Evolutionary conservation across 2,329 filamentous ascomycete species (phyloP).

Genomic region (Fusarium goolgardi): DNA sequence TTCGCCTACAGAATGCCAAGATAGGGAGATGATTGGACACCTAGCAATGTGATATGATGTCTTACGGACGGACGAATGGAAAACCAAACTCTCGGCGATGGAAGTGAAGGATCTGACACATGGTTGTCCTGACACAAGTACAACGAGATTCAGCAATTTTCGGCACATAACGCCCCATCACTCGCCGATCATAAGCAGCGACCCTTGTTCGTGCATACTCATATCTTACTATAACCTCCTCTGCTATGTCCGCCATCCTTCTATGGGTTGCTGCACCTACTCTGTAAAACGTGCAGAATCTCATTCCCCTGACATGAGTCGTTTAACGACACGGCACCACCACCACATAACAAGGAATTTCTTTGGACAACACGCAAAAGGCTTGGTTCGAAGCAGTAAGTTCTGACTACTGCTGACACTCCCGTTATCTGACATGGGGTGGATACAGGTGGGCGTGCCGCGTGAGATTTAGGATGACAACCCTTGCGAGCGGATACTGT

Average conservation of each 20-base stretch:
- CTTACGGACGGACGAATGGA: neutral
- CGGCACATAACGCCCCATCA: neutral
- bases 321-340: neutral
- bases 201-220: neutral
- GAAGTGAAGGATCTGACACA: neutral
- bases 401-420: neutral
- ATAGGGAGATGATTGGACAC: neutral
- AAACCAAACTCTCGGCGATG: neutral
- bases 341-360: neutral
- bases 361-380: neutral
- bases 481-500: neutral
- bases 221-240: neutral
- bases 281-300: neutral
- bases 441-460: neutral
- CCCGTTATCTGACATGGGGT: neutral
- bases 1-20: neutral
- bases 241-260: neutral
- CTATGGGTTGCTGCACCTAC: neutral
- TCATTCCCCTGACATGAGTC: neutral
- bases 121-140: neutral
- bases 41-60: neutral
- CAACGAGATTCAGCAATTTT: neutral
- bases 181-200: neutral
- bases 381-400: neutral
- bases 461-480: neutral